Percentiles rank a stretch among this genome's conserved stretches.
phyloP scores from a whole-genome alignment of 176 grass and related monocot species.

The Oryza australiensis region DNA sequence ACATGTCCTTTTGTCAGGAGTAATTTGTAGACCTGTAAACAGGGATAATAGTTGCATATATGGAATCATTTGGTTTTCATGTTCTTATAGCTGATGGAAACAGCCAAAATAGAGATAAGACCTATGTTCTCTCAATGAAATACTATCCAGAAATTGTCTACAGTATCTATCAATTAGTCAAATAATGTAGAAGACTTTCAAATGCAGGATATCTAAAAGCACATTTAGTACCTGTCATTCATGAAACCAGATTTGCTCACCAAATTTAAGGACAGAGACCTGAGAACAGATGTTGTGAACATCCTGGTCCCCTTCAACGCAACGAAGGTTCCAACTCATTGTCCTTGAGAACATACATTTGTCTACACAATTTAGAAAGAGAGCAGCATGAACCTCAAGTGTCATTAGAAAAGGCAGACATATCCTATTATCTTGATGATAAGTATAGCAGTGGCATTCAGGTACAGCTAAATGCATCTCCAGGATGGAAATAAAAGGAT shows the following conservation, averaged over 20 bases:
- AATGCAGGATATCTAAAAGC: neutral
- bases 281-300: neutral
- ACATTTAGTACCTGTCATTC: neutral
- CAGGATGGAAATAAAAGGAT: neutral
- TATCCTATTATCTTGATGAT: neutral
- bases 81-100: constrained; percentile 16
- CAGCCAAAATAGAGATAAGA: neutral
- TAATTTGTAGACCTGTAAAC: neutral
- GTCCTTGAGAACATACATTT: constrained; percentile 3
- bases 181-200: constrained; percentile 10
- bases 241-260: constrained; percentile 8
- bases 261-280: neutral
- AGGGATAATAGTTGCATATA: neutral
- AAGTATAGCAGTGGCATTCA: constrained; percentile 11
- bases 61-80: constrained; percentile 18
- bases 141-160: constrained; percentile 2
- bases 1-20: constrained; percentile 13
- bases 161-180: neutral
- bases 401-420: neutral
- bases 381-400: neutral
- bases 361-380: neutral
- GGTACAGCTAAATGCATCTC: neutral
- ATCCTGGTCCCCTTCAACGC: neutral
- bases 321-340: constrained; percentile 22
- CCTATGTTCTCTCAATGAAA: constrained; percentile 9